Evolutionary conservation across 331 rosid species (phyloP).

Genomic region (Ulmus americana): DNA sequence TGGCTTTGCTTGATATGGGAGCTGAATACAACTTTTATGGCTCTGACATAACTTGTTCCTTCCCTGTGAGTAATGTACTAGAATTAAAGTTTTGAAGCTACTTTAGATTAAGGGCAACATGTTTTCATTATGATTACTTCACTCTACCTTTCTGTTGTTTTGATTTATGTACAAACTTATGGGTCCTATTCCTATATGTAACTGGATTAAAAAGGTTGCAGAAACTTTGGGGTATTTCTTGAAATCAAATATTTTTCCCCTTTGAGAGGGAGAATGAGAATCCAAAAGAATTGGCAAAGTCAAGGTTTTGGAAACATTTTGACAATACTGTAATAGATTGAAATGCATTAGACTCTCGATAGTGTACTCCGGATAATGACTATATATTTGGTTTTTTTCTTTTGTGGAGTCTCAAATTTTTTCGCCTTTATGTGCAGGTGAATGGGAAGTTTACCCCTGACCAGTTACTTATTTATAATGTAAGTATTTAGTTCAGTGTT

Average conservation of each 20-base stretch:
- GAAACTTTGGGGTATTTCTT: too few species aligned
- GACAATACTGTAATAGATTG: not conserved
- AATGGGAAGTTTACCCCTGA: slow-evolving; percentile 83
- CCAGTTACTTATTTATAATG: slow-evolving; percentile 64
- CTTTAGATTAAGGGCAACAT: not conserved
- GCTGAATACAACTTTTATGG: slow-evolving; percentile 90
- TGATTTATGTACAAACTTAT: not conserved
- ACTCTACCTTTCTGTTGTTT: not conserved
- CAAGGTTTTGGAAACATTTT: not conserved
- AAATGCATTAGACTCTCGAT: not conserved
- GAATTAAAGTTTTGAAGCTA: slow-evolving; percentile 1
- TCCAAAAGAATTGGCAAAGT: not conserved
- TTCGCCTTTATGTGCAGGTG: slow-evolving; percentile 49
- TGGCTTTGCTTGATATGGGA: slow-evolving; percentile 97
- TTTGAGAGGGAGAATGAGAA: too few species aligned
- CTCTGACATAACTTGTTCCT: slow-evolving; percentile 91
- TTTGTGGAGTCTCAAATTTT: not conserved
- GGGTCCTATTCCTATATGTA: not conserved
- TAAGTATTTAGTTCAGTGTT: slow-evolving; percentile 31
- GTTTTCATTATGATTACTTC: not conserved
- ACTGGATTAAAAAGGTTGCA: too few species aligned
- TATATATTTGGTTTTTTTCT: not conserved
- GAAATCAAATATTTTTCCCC: too few species aligned
- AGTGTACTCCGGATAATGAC: not conserved
- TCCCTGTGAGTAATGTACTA: slow-evolving; percentile 60